Base-by-base conservation (phyloP, 2,329 filamentous ascomycete species). In the Aspergillus sp. region DNA sequence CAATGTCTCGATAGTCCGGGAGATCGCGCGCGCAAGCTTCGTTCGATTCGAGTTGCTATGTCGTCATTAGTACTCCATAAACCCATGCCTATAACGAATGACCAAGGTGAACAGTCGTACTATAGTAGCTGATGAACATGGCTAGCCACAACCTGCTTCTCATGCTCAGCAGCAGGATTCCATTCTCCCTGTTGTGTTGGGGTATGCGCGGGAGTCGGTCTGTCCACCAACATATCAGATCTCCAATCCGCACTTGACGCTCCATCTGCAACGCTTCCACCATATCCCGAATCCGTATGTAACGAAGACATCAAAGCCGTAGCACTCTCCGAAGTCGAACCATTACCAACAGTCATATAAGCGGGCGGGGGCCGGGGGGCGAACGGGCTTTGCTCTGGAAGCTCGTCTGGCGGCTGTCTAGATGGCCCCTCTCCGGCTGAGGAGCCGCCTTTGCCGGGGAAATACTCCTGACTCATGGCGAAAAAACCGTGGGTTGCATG, bases 41-140 rank as follows among this genome's bases (percentile, higher is more conserved):
- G 89, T 91, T 62, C 93, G 89, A 76, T 98, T 97, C 71, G 92
- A 88, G 77, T 98, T 98, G 80, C 82, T 84, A 64, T 62, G 69
- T 63, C 22, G 51, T 46, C 23, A 61, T 73, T 62, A 72, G 69
- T 22, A 56, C 23, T 9, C 41, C 11, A 17, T 6, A 17, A n/a
- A 41, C 7, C 30, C 28, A 49, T 5, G 28, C 46, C 15, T 9
- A 31, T 22, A 55, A 15, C 11, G 8, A 7, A 34, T 38, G 15
- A 22, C 11, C 5, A 45, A 4, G 9, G 48, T 3, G 15, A 11
- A 19, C 41, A 23, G 13, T 68, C 80, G 57, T 79, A 83, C 81
- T 97, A 97, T 83, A 91, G 92, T 67, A 98, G 85, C 80, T 98
- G 95, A 73, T 96, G 90, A 53, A 97, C 88, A 77, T 96, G 92